phyloP scores from a whole-genome alignment of 2,329 filamentous ascomycete genomes.

The Aspergillus pseudoviridinutans region DNA sequence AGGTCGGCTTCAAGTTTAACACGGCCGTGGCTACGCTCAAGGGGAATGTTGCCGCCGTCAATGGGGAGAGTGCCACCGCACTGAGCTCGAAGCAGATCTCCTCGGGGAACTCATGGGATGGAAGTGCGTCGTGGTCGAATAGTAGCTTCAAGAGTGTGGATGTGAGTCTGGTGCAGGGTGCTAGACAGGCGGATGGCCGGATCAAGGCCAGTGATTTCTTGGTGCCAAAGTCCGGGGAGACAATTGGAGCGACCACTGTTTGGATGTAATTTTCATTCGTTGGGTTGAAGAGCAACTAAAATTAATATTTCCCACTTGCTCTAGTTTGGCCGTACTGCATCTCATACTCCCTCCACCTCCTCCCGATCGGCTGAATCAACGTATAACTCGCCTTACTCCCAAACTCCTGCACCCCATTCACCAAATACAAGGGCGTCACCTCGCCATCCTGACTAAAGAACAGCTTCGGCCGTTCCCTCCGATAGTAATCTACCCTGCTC shows the following conservation, averaged over 20 bases:
- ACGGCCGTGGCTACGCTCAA: conserved; percentile 11
- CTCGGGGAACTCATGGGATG: conserved; percentile 13
- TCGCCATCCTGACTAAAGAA: conserved; percentile 46
- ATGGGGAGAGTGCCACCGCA: conserved; percentile 9
- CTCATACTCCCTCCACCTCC: conserved; percentile 3
- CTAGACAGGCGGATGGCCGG: conserved; percentile 6
- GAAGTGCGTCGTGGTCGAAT: conserved; percentile 5
- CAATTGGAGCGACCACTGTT: conserved; percentile 11
- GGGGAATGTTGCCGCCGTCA: conserved; percentile 10
- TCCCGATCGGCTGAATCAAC: conserved; percentile 40
- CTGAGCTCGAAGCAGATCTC: conserved; percentile 9
- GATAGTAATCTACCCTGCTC: conserved; percentile 34
- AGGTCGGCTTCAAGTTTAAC: conserved; percentile 10
- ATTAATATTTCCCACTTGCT: not conserved
- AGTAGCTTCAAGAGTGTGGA: conserved; percentile 14
- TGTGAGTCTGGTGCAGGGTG: conserved; percentile 9
- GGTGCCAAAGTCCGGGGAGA: conserved; percentile 8
- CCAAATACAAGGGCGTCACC: conserved; percentile 46
- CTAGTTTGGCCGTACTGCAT: no score
- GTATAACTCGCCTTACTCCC: conserved; percentile 35
- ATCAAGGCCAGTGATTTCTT: conserved; percentile 13
- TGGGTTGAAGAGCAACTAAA: not conserved
- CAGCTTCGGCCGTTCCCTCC: conserved; percentile 48
- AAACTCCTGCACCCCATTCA: conserved; percentile 47
- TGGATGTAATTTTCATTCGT: conserved; percentile 3